Percentiles rank a stretch among this genome's conserved stretches.
phyloP scores from a whole-genome alignment of 768 basidiomycete species.

The Pholiota molesta region DNA sequence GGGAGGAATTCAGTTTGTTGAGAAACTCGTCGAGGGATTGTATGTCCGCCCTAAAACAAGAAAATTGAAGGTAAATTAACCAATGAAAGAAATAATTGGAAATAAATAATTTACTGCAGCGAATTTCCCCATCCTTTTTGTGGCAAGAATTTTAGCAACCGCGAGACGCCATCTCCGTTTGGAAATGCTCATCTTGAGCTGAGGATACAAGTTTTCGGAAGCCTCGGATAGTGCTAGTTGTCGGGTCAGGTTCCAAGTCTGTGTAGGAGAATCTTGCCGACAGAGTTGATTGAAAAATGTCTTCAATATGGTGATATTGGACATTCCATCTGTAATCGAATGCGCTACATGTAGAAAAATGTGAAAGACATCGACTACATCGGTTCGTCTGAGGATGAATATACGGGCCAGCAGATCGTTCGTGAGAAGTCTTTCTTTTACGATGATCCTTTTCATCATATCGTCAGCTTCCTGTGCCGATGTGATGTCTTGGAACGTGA shows the following conservation, averaged over 20 bases:
- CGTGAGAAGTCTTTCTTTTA: constrained; percentile 43
- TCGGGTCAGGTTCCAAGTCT: constrained; percentile 31
- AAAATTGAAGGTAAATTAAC: neutral
- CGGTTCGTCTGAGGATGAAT: constrained; percentile 42
- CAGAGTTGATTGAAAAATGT: constrained; percentile 48
- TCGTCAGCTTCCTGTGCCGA: constrained; percentile 37
- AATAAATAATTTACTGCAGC: constrained; percentile 31
- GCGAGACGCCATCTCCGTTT: constrained; percentile 49
- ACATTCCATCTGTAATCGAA: constrained; percentile 51
- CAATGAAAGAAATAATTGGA: neutral
- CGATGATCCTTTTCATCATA: constrained; percentile 30
- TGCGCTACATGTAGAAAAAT: constrained; percentile 49
- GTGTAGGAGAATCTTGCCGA: constrained; percentile 7
- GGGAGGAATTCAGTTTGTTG: constrained; percentile 36
- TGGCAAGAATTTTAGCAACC: constrained; percentile 38
- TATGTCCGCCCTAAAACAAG: constrained; percentile 54
- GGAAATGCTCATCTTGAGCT: constrained; percentile 32
- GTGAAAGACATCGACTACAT: constrained; percentile 39
- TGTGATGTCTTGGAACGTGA: constrained; percentile 35
- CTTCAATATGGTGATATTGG: constrained; percentile 42
- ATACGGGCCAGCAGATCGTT: constrained; percentile 44
- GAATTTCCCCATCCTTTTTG: constrained; percentile 33
- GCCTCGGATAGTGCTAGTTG: constrained; percentile 45
- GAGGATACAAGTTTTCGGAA: constrained; percentile 39
- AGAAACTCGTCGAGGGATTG: constrained; percentile 48